Percentiles rank a stretch among this genome's conserved stretches.
These are phyloP conservation scores for Colletotrichum noveboracense DNA, from an alignment of 2,329 filamentous ascomycete species.

Conservation along the genomic window DNA sequence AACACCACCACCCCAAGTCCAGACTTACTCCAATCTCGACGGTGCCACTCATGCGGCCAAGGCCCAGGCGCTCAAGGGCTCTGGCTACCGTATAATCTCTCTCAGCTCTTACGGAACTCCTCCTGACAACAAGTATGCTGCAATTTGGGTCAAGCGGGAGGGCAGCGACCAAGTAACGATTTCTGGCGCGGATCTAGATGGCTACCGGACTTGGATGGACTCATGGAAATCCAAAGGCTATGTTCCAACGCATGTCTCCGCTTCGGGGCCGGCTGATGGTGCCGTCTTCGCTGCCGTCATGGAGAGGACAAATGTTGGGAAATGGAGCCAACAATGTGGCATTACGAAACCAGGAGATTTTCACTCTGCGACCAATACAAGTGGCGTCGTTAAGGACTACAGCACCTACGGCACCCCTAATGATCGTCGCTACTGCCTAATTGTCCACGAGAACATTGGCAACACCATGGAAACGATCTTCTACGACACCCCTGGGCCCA, in stretches of 20 bases:
- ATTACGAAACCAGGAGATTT: background rate
- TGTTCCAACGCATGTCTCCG: constrained; percentile 17
- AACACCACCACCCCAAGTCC: background rate
- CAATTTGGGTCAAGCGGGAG: constrained; percentile 16
- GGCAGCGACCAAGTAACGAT: background rate
- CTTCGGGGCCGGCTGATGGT: background rate
- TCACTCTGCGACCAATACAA: background rate
- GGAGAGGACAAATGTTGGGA: constrained; percentile 11
- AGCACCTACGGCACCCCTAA: constrained; percentile 12
- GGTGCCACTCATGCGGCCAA: background rate
- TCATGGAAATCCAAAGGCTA: constrained; percentile 14
- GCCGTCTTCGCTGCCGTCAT: constrained; percentile 22
- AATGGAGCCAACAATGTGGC: constrained; percentile 14
- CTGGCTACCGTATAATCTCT: constrained; percentile 19
- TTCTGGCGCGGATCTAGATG: background rate
- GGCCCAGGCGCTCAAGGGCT: background rate
- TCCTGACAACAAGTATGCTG: background rate
- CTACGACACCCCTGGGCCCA: background rate
- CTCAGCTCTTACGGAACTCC: constrained; percentile 21
- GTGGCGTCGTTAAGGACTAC: background rate
- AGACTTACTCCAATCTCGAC: constrained; percentile 4
- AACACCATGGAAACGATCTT: constrained; percentile 15
- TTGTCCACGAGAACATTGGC: constrained; percentile 11
- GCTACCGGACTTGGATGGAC: constrained; percentile 15
- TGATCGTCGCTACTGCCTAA: constrained; percentile 14